Evolutionary conservation across 345 rosid species (phyloP).

Genomic region (Citrus australasica): DNA sequence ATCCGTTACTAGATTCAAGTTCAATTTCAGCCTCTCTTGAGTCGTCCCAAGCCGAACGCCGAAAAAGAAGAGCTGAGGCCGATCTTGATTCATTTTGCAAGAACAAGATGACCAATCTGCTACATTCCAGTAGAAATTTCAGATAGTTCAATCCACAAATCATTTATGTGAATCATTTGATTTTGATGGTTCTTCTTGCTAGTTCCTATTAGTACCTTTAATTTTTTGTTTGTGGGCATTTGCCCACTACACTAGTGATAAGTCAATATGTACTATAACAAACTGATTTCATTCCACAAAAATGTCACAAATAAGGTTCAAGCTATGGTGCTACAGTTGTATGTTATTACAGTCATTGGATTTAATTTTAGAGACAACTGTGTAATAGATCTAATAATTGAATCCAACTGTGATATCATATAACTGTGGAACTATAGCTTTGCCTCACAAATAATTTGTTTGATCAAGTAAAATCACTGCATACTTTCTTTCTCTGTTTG

Average conservation of each 20-base stretch:
- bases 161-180: not conserved
- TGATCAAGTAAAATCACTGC: not conserved
- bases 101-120: conserved; percentile 20
- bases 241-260: not conserved
- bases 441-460: not conserved
- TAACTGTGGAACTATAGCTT: too few relatives aligned
- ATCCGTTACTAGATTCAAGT: not conserved
- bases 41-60: not conserved
- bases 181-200: not conserved
- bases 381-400: too few relatives aligned
- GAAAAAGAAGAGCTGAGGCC: conserved; percentile 16
- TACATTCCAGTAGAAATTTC: conserved; percentile 8
- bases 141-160: conserved; percentile 17
- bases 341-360: too few relatives aligned
- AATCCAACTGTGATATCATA: too few relatives aligned
- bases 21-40: not conserved
- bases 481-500: not conserved
- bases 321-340: too few relatives aligned
- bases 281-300: not conserved
- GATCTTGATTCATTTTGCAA: not conserved
- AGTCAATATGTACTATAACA: not conserved
- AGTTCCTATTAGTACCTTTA: not conserved
- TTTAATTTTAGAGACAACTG: too few relatives aligned
- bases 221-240: not conserved
- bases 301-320: not conserved